These are phyloP conservation scores for Plasmodium adleri DNA, from an alignment of 169 alveolate species.

Conservation along the genomic window DNA sequence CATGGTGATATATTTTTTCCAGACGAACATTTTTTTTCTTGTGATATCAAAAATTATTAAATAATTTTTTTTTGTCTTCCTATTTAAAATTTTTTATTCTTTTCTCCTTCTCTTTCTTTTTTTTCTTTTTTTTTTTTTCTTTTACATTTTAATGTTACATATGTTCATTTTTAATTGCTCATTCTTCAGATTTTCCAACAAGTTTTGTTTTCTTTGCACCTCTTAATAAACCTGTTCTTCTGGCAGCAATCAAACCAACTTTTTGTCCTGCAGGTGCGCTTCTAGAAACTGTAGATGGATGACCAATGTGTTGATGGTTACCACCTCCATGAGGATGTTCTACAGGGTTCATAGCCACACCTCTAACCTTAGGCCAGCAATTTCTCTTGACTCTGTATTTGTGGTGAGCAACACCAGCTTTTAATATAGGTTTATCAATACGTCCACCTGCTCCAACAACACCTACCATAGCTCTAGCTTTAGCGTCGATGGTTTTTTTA, in stretches of 20 bases:
- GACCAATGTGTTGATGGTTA: slow-evolving; percentile 99
- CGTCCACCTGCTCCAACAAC: slow-evolving; percentile 99
- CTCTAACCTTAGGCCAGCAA: slow-evolving; percentile 99
- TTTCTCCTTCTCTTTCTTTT: background rate
- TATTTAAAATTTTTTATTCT: background rate
- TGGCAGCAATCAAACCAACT: slow-evolving; percentile 99
- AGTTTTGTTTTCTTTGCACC: slow-evolving; percentile 95
- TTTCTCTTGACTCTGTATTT: slow-evolving; percentile 98
- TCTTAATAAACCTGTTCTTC: slow-evolving; percentile 99
- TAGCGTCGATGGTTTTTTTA: slow-evolving; percentile 93
- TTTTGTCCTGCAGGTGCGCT: slow-evolving; percentile 99
- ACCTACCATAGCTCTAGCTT: slow-evolving; percentile 98
- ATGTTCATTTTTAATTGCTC: background rate
- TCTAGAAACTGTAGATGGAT: slow-evolving; percentile 98
- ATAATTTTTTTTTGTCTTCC: too few species aligned
- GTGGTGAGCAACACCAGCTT: slow-evolving; percentile 99
- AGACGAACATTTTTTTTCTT: too few species aligned
- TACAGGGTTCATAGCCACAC: slow-evolving; percentile 99
- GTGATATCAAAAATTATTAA: too few species aligned
- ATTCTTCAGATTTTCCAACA: slow-evolving; percentile 77
- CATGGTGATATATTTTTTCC: too few species aligned
- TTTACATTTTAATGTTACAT: background rate
- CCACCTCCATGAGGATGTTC: slow-evolving; percentile 99
- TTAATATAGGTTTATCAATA: slow-evolving; percentile 98
- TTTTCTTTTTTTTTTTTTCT: background rate